Evolutionary conservation across 257 asterid species (phyloP).

Genomic region (Nemophila menziesii): DNA sequence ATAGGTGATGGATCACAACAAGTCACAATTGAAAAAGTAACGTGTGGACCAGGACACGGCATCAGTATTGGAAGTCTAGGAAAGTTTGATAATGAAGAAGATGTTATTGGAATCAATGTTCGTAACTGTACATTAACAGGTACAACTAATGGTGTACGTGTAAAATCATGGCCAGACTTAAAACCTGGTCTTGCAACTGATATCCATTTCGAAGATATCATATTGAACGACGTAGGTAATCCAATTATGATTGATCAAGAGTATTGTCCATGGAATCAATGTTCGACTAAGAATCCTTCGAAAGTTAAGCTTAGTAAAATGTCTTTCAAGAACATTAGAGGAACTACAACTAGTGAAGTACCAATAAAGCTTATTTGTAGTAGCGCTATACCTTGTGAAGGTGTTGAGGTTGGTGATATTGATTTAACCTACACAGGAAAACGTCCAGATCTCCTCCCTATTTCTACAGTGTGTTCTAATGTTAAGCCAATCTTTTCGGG

Average conservation of each 20-base stretch:
- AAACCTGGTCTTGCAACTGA: neutral
- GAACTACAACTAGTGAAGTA: constrained; percentile 22
- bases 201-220: constrained; percentile 4
- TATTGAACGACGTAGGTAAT: constrained; percentile 1
- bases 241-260: constrained; percentile 13
- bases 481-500: constrained; percentile 29
- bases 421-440: constrained; percentile 27
- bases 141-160: constrained; percentile 9
- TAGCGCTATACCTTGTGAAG: constrained; percentile 27
- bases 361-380: constrained; percentile 33
- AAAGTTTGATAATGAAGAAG: constrained; percentile 1
- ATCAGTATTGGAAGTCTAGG: constrained; percentile 13
- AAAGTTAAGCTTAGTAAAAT: constrained; percentile 14
- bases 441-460: constrained; percentile 12
- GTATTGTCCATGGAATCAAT: constrained; percentile 6
- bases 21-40: neutral
- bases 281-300: constrained; percentile 12
- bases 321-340: constrained; percentile 20
- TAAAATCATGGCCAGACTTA: constrained; percentile 13
- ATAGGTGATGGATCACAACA: constrained; percentile 7
- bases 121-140: neutral
- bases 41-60: constrained; percentile 14
- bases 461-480: constrained; percentile 27
- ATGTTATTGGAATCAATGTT: neutral
- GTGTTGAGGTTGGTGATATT: constrained; percentile 26